These are phyloP conservation scores for Fusarium verrucosum DNA, from an alignment of 2,329 filamentous ascomycete species.

Conservation along the genomic window DNA sequence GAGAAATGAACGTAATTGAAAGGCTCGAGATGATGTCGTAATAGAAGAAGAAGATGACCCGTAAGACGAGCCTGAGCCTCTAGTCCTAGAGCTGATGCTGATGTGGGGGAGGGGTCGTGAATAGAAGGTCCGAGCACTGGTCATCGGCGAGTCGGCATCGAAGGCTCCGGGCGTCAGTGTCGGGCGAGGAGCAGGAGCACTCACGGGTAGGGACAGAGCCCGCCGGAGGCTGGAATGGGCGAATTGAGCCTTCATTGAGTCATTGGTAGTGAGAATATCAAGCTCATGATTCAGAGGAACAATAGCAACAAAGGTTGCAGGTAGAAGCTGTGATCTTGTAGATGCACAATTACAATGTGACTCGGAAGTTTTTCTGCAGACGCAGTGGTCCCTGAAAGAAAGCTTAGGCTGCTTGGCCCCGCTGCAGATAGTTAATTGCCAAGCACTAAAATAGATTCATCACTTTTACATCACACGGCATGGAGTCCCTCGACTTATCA, in stretches of 20 bases:
- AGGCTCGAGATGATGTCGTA: not conserved
- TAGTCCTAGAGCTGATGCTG: conserved; percentile 28
- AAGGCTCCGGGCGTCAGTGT: conserved; percentile 13
- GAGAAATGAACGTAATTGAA: conserved; percentile 8
- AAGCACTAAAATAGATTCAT: not conserved
- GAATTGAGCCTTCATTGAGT: conserved; percentile 14
- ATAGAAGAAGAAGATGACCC: conserved; percentile 21
- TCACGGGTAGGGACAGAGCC: conserved; percentile 4
- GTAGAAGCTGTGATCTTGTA: conserved; percentile 5
- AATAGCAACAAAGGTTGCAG: not conserved
- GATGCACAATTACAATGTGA: not conserved
- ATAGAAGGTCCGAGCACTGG: conserved; percentile 34
- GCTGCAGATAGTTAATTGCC: not conserved
- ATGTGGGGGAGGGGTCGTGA: conserved; percentile 43
- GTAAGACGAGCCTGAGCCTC: conserved; percentile 24
- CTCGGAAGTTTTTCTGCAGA: conserved; percentile 8
- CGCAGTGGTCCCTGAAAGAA: not conserved
- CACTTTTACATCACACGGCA: not conserved
- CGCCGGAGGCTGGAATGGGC: conserved; percentile 10
- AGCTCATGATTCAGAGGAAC: conserved; percentile 2
- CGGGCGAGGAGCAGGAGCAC: not conserved
- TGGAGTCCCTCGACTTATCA: not conserved
- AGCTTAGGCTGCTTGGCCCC: conserved; percentile 15
- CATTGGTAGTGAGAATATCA: not conserved
- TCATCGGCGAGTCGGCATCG: conserved; percentile 35